These are phyloP conservation scores for Diaporthe sp. DNA, from an alignment of 2,329 filamentous ascomycete genomes.

Conservation along the genomic window DNA sequence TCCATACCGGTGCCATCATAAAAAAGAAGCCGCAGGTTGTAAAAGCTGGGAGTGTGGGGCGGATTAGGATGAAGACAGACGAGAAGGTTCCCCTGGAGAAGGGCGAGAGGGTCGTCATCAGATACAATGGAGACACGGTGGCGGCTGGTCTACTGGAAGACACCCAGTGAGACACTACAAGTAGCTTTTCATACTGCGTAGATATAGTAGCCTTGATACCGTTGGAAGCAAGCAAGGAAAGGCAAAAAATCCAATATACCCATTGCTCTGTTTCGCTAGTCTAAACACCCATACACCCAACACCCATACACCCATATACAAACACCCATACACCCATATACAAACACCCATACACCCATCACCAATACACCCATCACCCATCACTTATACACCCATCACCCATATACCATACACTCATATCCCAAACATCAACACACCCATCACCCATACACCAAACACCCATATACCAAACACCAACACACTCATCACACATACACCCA, in stretches of 20 bases:
- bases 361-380: no score
- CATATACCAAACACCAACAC: no score
- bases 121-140: conserved; percentile 85
- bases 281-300: no score
- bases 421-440: no score
- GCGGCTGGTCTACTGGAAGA: conserved; percentile 88
- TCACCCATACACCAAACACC: no score
- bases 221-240: neutral
- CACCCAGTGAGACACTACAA: conserved; percentile 39
- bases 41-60: conserved; percentile 82
- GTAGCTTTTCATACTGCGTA: neutral
- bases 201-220: neutral
- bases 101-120: conserved; percentile 83
- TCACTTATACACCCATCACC: no score
- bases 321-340: no score
- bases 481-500: no score
- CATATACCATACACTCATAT: no score
- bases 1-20: conserved; percentile 78
- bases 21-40: conserved; percentile 91
- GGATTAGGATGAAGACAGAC: conserved; percentile 81
- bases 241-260: neutral
- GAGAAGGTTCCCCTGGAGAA: conserved; percentile 82
- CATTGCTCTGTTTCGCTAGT: no score
- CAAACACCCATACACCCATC: no score
- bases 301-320: no score